Evolutionary conservation across 2,329 filamentous ascomycete species (phyloP), one percentile per base, ranked within the genome.

Genomic region (Talaromyces sp.): DNA sequence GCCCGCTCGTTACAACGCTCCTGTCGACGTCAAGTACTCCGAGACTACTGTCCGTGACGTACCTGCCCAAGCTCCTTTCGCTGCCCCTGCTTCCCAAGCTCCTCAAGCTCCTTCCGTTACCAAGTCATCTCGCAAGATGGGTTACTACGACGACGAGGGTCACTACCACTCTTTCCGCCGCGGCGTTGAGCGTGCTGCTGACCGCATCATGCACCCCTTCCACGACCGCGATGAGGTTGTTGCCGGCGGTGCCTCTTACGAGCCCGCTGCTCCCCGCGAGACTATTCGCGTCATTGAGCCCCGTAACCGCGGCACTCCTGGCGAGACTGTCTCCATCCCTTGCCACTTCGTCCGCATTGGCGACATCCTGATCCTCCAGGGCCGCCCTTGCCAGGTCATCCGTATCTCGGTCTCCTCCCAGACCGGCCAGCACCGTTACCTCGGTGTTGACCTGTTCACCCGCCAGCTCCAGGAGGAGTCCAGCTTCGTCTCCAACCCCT

Each of bases 271-370:
- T 65, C 57, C 75, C 60, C 63, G 71, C 44, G 77, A 82, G 75
- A 56, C 72, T 44, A 65, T 81, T 66, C 69, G 82, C 72, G 64
- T 77, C 72, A 69, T 83, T 64, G 65, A 79, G 77, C 78, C 82
- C 72, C 76, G 70, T 73, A 65, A 78, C 70, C 52, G 65, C 33
- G 52, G 75, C 66, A 29, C 76, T 70, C 41, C 75, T 65, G 82
- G 87, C 74, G 92, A 94, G 84, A 96, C 91, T 68, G 92, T 97
- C 76, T 93, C 92, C 74, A 97, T 99, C 78, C 94, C 95, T 64
- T 96, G 91, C 88, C 91, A 99, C 86, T 95, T 97, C 85, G 93
- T 99, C 82, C 94, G 94, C 82, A 90, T 97, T 70, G 94, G 94
- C 77, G 94, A 99, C 80, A 90, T 99, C 80, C 80, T 99, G 80